Conservation (phyloP, 2,329 filamentous ascomycete species). For the Fusarium nanum region DNA sequence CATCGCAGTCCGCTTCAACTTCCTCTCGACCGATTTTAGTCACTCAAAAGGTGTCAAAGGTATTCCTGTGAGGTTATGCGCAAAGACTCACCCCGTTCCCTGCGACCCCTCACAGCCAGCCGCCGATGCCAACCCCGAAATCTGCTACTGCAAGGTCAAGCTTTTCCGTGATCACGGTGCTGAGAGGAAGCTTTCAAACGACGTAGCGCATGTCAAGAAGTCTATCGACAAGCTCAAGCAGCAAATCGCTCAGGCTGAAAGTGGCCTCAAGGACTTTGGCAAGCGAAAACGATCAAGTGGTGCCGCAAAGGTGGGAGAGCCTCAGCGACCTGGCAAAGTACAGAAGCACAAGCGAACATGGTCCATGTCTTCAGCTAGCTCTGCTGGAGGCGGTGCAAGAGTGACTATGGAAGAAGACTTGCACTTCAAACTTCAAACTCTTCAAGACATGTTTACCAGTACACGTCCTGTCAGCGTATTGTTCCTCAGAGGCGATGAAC, state of each 20-base stretch:
- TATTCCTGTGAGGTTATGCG: constrained; percentile 91
- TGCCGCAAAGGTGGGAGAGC: constrained; percentile 59
- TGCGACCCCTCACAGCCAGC: constrained; percentile 62
- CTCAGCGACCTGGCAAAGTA: constrained; percentile 80
- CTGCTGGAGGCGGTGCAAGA: constrained; percentile 61
- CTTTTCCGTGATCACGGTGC: constrained; percentile 96
- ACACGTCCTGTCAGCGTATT: constrained; percentile 82
- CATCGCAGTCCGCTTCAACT: constrained; percentile 95
- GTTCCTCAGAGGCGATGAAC: constrained; percentile 79
- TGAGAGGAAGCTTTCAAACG: constrained; percentile 93
- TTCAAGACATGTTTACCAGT: constrained; percentile 91
- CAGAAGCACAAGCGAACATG: constrained; percentile 93
- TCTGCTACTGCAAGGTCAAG: constrained; percentile 97
- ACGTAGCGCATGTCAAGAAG: constrained; percentile 94
- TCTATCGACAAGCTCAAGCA: constrained; percentile 96
- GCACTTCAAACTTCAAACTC: constrained; percentile 79
- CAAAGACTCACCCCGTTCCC: constrained; percentile 81
- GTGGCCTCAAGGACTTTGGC: constrained; percentile 73
- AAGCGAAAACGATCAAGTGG: constrained; percentile 71
- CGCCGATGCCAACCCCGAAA: constrained; percentile 67
- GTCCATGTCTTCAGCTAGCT: constrained; percentile 88
- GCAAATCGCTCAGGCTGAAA: constrained; percentile 84
- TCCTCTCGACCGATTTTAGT: constrained; percentile 97
- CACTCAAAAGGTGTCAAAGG: constrained; percentile 99
- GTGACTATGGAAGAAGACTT: constrained; percentile 78